A percentile compares a stretch with the other conserved stretches of the same genome.
phyloP scores from a whole-genome alignment of 768 basidiomycete species.

The Daedaleopsis nitida region DNA sequence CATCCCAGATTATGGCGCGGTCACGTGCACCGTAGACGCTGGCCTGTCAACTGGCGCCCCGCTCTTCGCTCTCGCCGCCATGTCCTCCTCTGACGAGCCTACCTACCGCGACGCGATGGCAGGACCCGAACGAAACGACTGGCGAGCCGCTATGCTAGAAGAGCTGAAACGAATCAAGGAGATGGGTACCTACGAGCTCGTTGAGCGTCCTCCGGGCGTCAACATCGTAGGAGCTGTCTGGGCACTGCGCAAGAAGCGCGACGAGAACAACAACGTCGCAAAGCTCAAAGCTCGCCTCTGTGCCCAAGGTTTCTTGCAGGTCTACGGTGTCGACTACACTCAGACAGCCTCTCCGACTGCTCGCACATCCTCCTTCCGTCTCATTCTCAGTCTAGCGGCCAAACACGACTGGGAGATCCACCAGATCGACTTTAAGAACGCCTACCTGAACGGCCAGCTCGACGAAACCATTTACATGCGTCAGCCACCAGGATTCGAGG shows the following conservation, averaged over 20 bases:
- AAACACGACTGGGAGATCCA: slow-evolving; percentile 28
- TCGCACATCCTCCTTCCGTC: slow-evolving; percentile 26
- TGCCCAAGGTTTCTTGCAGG: slow-evolving; percentile 36
- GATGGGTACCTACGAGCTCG: slow-evolving; percentile 10
- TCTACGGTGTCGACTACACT: slow-evolving; percentile 28
- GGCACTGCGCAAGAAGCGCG: slow-evolving; percentile 31
- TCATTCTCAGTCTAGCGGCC: slow-evolving; percentile 30
- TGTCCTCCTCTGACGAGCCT: too few relatives aligned
- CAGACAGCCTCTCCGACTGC: slow-evolving; percentile 32
- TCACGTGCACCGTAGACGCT: too few relatives aligned
- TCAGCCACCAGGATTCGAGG: slow-evolving; percentile 2
- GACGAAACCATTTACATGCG: slow-evolving; percentile 19
- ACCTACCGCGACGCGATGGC: neutral
- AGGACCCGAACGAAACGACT: neutral
- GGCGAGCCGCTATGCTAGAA: slow-evolving; percentile 12
- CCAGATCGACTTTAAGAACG: slow-evolving; percentile 37
- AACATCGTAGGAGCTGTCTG: slow-evolving; percentile 20
- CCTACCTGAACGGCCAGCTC: slow-evolving; percentile 29
- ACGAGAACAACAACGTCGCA: slow-evolving; percentile 19
- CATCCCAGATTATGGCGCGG: neutral
- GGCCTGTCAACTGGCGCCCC: too few relatives aligned
- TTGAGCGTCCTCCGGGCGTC: slow-evolving; percentile 1
- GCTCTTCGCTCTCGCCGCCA: too few relatives aligned
- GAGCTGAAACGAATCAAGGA: slow-evolving; percentile 9
- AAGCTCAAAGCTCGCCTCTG: slow-evolving; percentile 28